phyloP scores from a whole-genome alignment of 768 basidiomycete species.

The Trametopsis cervina region DNA sequence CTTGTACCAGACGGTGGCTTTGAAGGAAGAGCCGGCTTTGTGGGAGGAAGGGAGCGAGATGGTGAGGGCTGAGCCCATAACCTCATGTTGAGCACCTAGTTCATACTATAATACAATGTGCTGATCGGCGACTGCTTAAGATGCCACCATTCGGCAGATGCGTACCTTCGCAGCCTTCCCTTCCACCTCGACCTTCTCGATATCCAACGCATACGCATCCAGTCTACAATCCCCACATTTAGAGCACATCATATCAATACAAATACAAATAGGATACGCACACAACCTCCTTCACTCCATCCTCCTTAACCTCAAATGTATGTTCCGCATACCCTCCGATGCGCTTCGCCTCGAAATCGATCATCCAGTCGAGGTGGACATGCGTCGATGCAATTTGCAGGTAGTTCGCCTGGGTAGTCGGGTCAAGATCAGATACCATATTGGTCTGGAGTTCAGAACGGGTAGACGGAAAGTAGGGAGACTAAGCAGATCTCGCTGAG shows the following conservation, averaged over 20 bases:
- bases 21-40: conserved; percentile 33
- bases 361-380: conserved; percentile 67
- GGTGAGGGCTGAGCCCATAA: conserved; percentile 74
- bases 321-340: conserved; percentile 65
- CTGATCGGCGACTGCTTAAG: neutral
- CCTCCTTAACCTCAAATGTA: conserved; percentile 45
- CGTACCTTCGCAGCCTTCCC: conserved; percentile 42
- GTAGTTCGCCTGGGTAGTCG: conserved; percentile 84
- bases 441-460: neutral
- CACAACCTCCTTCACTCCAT: conserved; percentile 54
- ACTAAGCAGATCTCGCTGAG: no score
- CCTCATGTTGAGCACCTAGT: conserved; percentile 50
- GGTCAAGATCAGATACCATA: conserved; percentile 27
- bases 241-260: neutral
- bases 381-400: conserved; percentile 56
- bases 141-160: conserved; percentile 7
- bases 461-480: no score
- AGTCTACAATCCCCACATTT: conserved; percentile 35
- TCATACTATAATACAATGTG: conserved; percentile 34
- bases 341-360: conserved; percentile 61
- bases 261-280: conserved; percentile 26
- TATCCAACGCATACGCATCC: conserved; percentile 66
- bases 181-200: conserved; percentile 47
- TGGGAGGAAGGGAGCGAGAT: conserved; percentile 44
- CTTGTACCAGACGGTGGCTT: conserved; percentile 55